phyloP scores from a whole-genome alignment of 2,329 filamentous ascomycete genomes.

The Nemania abortiva region DNA sequence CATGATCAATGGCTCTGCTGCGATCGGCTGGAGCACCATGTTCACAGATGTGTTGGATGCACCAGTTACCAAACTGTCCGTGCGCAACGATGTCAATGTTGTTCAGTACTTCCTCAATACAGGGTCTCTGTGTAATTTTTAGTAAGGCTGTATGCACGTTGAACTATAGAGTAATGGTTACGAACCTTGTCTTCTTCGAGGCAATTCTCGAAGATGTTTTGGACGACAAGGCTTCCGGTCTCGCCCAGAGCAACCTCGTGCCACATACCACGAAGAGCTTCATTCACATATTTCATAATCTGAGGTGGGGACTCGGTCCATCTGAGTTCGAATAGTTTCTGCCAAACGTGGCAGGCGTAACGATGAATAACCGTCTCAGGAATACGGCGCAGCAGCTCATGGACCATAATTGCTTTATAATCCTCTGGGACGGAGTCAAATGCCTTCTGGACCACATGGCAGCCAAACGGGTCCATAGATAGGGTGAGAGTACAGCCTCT shows the following conservation, averaged over 20 bases:
- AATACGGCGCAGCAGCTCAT: conserved; percentile 92
- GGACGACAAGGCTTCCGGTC: conserved; percentile 96
- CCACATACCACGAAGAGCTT: conserved; percentile 96
- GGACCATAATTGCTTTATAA: conserved; percentile 99
- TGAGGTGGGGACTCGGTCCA: conserved; percentile 96
- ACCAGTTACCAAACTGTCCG: conserved; percentile 99
- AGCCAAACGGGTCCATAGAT: conserved; percentile 98
- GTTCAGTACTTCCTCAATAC: conserved; percentile 93
- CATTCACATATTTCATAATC: conserved; percentile 99
- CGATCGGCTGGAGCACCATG: conserved; percentile 92
- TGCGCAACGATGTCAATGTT: conserved; percentile 98
- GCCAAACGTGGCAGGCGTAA: conserved; percentile 99
- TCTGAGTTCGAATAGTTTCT: conserved; percentile 97
- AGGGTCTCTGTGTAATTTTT: conserved; percentile 77
- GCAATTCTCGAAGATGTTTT: conserved; percentile 99
- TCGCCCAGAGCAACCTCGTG: conserved; percentile 97
- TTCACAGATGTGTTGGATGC: conserved; percentile 98
- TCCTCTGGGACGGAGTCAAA: conserved; percentile 98
- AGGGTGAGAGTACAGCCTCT: conserved; percentile 92
- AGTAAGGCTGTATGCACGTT: conserved; percentile 12
- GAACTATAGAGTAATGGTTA: conserved; percentile 23
- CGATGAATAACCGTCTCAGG: conserved; percentile 98
- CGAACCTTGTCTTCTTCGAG: conserved; percentile 96
- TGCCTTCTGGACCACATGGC: conserved; percentile 97
- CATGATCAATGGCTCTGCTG: conserved; percentile 93